Evolutionary conservation across 2,329 filamentous ascomycete species (phyloP), one percentile per base, ranked within the genome.

Genomic region (Epichloe hybrida): DNA sequence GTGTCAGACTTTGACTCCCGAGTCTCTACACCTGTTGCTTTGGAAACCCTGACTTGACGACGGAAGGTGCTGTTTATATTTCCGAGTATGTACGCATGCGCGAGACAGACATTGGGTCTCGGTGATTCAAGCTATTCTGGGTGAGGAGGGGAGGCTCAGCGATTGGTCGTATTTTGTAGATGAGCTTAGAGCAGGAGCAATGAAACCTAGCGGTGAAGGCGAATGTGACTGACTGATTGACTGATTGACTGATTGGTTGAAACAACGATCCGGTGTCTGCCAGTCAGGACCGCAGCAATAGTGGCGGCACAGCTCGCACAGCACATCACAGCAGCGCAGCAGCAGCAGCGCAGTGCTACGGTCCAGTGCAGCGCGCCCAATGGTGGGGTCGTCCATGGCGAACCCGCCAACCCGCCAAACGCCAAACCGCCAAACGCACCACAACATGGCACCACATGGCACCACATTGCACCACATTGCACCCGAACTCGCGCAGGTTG

Each of bases 1-100:
- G 50, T 57, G n/a, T 51, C 54, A 27, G 55, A 52, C 52, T 38
- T 52, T 15, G 58, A 57, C 17, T 56, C 52, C 17, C 54, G 58
- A 23, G 53, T 55, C 39, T 51, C 53, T 50, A 48, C 55, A 40
- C 52, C 55, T 41, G 54, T 48, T 34, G 52, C 50, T 5, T 53
- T 53, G 51, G 48, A 40, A 20, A 46, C 39, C 9, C 23, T 42
- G 39, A 53, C 47, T 17, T 20, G 45, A 42, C 5, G 20, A 11
- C 34, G 15, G 37, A 20, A 9, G 7, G 17, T 46, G 20, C 13
- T 38, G 3, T 37, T 21, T 27, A 8, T 3, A 9, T 31, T 23
- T 27, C 13, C 1, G 15, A 38, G 21, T 36, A 39, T n/a, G 35
- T 47, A 36, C 23, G 27, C 27, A 31, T 31, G 31, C 17, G 20